Evolutionary conservation across 2,329 filamentous ascomycete genomes (phyloP).

Genomic region (Hymenoscyphus scutula): DNA sequence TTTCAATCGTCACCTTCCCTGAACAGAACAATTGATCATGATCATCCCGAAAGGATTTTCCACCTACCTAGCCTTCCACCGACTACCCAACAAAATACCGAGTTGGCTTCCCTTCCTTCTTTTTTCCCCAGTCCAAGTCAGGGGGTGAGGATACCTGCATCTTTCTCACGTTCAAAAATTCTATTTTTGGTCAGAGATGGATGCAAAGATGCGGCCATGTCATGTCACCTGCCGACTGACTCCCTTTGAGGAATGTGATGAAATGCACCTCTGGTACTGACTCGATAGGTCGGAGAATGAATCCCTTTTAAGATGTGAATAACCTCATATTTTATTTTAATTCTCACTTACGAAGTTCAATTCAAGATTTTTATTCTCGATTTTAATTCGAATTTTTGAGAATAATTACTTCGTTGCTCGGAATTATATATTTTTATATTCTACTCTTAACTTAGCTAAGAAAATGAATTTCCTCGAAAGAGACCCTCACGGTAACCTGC

Average conservation of each 20-base stretch:
- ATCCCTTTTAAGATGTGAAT: too few relatives aligned
- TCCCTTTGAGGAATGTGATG: too few relatives aligned
- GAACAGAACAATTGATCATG: neutral
- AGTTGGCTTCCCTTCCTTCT: too few relatives aligned
- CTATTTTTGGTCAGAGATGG: neutral
- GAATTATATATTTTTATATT: neutral
- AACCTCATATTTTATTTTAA: too few relatives aligned
- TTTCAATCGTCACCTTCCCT: constrained; percentile 1
- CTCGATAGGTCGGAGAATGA: too few relatives aligned
- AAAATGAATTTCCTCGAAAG: neutral
- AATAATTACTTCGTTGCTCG: too few relatives aligned
- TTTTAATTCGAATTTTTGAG: too few relatives aligned
- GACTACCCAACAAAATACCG: neutral
- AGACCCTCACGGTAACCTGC: neutral
- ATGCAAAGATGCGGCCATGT: neutral
- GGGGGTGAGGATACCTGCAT: neutral
- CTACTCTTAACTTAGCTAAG: neutral
- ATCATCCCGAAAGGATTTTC: neutral
- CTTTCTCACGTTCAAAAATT: neutral
- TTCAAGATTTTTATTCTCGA: too few relatives aligned
- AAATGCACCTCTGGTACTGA: too few relatives aligned
- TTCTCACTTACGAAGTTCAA: too few relatives aligned
- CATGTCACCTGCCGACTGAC: too few relatives aligned
- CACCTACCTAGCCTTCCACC: too few relatives aligned
- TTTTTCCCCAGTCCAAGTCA: neutral